These are phyloP conservation scores for Citrus trifoliata DNA, from an alignment of 345 rosid species.

Conservation along the genomic window DNA sequence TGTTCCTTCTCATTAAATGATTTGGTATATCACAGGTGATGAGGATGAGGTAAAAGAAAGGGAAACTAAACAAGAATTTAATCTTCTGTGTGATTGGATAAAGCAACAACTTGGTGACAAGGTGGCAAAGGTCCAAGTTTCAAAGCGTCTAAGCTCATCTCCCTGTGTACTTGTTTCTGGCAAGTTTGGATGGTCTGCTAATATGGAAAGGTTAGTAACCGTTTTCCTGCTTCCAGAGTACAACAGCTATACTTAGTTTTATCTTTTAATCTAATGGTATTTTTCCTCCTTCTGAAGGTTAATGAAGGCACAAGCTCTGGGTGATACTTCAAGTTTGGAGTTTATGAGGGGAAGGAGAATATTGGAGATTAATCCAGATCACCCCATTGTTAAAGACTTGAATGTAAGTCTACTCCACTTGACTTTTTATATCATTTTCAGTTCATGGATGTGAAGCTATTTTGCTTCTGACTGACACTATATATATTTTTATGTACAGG, in stretches of 20 bases:
- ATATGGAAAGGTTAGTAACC: slow-evolving; percentile 86
- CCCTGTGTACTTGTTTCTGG: slow-evolving; percentile 99
- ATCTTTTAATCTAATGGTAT: background rate
- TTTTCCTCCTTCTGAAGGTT: slow-evolving; percentile 40
- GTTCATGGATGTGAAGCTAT: background rate
- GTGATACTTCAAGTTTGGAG: slow-evolving; percentile 93
- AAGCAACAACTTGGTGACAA: slow-evolving; percentile 97
- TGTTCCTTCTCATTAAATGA: background rate
- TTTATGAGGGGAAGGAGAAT: slow-evolving; percentile 98
- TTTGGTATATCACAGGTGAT: slow-evolving; percentile 47
- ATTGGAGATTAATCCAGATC: slow-evolving; percentile 89
- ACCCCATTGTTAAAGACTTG: slow-evolving; percentile 85
- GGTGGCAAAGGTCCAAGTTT: slow-evolving; percentile 94
- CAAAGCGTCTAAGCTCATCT: slow-evolving; percentile 88
- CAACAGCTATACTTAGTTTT: background rate
- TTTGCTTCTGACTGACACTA: background rate
- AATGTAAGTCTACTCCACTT: slow-evolving; percentile 46
- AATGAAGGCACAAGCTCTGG: slow-evolving; percentile 99
- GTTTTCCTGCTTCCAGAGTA: background rate
- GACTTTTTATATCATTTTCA: background rate
- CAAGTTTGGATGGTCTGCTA: slow-evolving; percentile 98
- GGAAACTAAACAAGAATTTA: slow-evolving; percentile 75
- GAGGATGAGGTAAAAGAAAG: slow-evolving; percentile 95
- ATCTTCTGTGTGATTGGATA: slow-evolving; percentile 88
- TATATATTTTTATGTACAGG: slow-evolving; percentile 31